Conservation (phyloP, 108 stramenopile species). For the Nitzschia palea region DNA sequence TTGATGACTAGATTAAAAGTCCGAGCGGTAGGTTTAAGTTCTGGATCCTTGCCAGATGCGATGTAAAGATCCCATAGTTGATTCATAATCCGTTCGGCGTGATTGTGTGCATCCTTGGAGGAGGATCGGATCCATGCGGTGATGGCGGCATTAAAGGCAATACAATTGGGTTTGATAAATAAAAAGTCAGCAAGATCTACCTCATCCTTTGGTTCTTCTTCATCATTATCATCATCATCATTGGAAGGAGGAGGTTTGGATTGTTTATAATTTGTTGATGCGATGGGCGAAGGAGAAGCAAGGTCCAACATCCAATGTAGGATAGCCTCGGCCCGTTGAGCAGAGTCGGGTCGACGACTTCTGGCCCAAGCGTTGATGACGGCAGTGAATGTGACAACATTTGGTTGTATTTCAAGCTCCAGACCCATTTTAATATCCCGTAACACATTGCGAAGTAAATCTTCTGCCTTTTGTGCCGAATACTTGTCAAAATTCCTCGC, state of each 20-base stretch:
- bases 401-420: slow-evolving; percentile 47
- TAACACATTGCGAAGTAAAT: not conserved
- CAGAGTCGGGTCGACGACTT: slow-evolving; percentile 42
- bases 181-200: not conserved
- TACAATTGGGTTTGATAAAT: not conserved
- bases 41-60: not conserved
- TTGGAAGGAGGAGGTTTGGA: not conserved
- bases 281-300: not conserved
- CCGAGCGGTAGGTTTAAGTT: slow-evolving; percentile 55
- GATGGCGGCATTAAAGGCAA: slow-evolving; percentile 48
- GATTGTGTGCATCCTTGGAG: slow-evolving; percentile 24
- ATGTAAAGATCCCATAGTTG: not conserved
- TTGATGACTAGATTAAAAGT: slow-evolving; percentile 61
- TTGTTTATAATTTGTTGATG: not conserved
- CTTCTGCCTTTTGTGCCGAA: slow-evolving; percentile 1
- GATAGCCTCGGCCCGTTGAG: slow-evolving; percentile 62
- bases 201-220: too few relatives aligned
- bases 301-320: slow-evolving; percentile 61
- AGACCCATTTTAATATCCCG: not conserved
- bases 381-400: slow-evolving; percentile 55
- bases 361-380: slow-evolving; percentile 73
- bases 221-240: too few relatives aligned
- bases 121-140: slow-evolving; percentile 29
- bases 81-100: slow-evolving; percentile 29
- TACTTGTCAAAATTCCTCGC: slow-evolving; percentile 1